Evolutionary conservation across 169 alveolate species (phyloP), one percentile per base, ranked within the genome.

Genomic region (Cryptosporidium muris): DNA sequence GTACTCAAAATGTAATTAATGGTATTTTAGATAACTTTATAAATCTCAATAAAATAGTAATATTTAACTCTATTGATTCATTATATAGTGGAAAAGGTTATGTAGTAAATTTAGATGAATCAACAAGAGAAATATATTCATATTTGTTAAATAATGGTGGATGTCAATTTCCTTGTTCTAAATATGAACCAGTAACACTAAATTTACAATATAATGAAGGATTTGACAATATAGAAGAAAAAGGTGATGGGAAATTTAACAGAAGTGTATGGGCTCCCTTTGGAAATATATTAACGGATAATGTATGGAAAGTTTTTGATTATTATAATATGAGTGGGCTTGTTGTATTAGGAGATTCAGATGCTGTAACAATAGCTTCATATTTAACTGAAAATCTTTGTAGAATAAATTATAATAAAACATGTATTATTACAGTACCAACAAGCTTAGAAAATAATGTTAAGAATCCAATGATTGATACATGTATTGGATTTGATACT

Each of bases 401-500:
- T 34, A 82, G 89, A 45, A 63, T 81, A 12, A 88, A 93, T 34
- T 66, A 80, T 4, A 58, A 9, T 4, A 68, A 74, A 16, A 74
- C 60, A 45, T 68, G 74, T 63, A 91, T 94, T 16, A 82, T 92
- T 37, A 94, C 90, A n/a, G 89, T 94, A 14, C 97, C 97, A 0
- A 82, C 92, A 81, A 91, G 95, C 3, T 81, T 94, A 8, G 95
- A 93, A 74, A 93, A 92, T 16, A 93, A 92, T 74, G 88, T 94
- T 64, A 81, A 89, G 63, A 93, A 93, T 67, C 90, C 81, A 54
- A 82, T 90, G 89, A 74, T 93, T 16, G 94, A 92, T 65, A 81
- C 93, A 6, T 81, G 93, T 4, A 82, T 94, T 63, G 97, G 97
- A 11, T 94, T 94, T 81, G 97, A 94, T 65, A 81, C 95, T 40